phyloP scores from a whole-genome alignment of 2,329 filamentous ascomycete genomes.

The Claviceps sp. region DNA sequence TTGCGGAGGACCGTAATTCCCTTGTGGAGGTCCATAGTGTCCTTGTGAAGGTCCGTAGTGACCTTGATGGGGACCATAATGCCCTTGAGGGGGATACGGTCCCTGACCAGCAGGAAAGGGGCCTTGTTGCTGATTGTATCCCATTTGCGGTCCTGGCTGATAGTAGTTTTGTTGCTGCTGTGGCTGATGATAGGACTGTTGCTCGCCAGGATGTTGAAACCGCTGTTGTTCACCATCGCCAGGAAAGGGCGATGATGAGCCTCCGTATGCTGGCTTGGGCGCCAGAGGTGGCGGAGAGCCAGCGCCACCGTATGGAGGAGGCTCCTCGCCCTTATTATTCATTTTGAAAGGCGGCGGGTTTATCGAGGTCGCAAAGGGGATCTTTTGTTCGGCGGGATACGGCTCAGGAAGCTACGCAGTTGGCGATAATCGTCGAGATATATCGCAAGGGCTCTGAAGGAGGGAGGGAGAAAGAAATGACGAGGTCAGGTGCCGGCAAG shows the following conservation, averaged over 20 bases:
- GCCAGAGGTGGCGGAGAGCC: slow-evolving; percentile 17
- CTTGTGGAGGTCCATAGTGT: slow-evolving; percentile 18
- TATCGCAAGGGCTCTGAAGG: background rate
- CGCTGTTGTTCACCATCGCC: slow-evolving; percentile 10
- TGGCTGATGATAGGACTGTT: slow-evolving; percentile 14
- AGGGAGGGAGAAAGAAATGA: background rate
- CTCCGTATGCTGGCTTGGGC: slow-evolving; percentile 31
- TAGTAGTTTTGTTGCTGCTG: slow-evolving; percentile 23
- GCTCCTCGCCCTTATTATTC: slow-evolving; percentile 34
- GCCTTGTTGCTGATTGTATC: slow-evolving; percentile 26
- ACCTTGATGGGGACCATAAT: slow-evolving; percentile 22
- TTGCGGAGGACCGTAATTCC: slow-evolving; percentile 22
- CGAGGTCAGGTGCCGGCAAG: background rate
- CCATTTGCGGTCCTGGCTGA: slow-evolving; percentile 28
- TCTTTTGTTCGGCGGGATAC: background rate
- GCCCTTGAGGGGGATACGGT: slow-evolving; percentile 20
- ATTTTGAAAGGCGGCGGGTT: slow-evolving; percentile 15
- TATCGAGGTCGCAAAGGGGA: background rate
- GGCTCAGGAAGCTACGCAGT: background rate
- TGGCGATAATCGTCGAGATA: background rate
- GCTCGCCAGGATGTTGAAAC: slow-evolving; percentile 12
- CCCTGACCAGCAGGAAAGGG: slow-evolving; percentile 21
- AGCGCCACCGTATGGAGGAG: slow-evolving; percentile 31
- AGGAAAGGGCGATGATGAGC: slow-evolving; percentile 8
- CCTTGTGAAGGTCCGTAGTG: slow-evolving; percentile 16